Evolutionary conservation across 2,329 filamentous ascomycete genomes (phyloP), one percentile per base, ranked within the genome.

Genomic region (Rasamsonia emersonii): DNA sequence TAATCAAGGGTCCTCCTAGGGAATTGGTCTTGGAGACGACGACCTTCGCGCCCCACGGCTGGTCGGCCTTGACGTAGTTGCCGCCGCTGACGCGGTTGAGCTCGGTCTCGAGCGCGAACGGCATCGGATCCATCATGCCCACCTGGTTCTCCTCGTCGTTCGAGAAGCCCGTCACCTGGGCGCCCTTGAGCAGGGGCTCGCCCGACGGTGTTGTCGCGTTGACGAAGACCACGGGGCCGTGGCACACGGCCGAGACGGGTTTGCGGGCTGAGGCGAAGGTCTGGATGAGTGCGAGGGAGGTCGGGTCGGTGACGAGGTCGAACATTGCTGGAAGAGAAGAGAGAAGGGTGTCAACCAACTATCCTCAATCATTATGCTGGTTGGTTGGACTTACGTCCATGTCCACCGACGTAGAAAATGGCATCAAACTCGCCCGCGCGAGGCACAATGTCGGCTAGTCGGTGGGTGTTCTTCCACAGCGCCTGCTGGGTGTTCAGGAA

Each of bases 381-480:
- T n/a, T n/a, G n/a, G n/a, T n/a, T n/a, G 6, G 7, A 54, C 67
- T 40, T 54, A 71, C 67, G 71, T 25, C 70, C 72, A 42, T 76
- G 70, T 18, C 73, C 72, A 32, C 73, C 73, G 25, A 75, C 70
- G 43, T 68, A 76, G 50, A 74, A 75, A 31, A 76, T 61, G 19
- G 76, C 79, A 43, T 74, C 80, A 46, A 75, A 84, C 40, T 82
- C 75, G 36, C 53, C 56, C 0, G 72, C 67, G 37, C 67, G 68
- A 19, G 73, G 71, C 10, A 71, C 47, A 42, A 79, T 71, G 14
- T 71, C 58, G 16, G 66, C 62, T 13, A 85, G 62, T 37, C 70
- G 71, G 4, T 60, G 46, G 0, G 80, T 85, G 24, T 74, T 69
- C 49, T 75, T 70, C 77, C 77, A 86, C 10, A 82, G 53, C 2